Evolutionary conservation across 495 filamentous ascomycete genomes (phyloP).

Genomic region (Aspergillus heteromorphus): DNA sequence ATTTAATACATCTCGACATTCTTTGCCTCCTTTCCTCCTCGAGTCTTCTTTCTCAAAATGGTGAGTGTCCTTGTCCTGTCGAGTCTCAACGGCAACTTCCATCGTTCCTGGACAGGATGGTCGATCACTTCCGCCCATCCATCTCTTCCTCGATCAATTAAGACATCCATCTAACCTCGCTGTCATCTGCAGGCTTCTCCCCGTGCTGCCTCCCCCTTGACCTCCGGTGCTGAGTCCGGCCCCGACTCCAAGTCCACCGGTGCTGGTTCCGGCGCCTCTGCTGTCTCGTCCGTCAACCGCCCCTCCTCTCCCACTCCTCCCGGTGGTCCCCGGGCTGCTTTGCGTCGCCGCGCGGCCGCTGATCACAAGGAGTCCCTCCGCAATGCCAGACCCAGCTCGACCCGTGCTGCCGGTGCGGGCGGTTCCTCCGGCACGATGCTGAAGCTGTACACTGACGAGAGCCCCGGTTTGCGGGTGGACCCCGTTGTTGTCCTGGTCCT

Average conservation of each 20-base stretch:
- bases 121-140: not conserved
- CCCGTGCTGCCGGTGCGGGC: conserved; percentile 87
- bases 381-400: conserved; percentile 85
- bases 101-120: not conserved
- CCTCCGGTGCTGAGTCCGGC: conserved; percentile 46
- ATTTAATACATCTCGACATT: conserved; percentile 7
- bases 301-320: conserved; percentile 82
- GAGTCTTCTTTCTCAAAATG: conserved; percentile 28
- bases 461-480: conserved; percentile 91
- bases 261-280: conserved; percentile 57
- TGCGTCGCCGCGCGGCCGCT: conserved; percentile 87
- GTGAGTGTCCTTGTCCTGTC: conserved; percentile 20
- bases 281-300: conserved; percentile 63
- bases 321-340: conserved; percentile 91
- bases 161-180: not conserved
- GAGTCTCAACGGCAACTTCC: not conserved
- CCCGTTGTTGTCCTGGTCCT: conserved; percentile 94
- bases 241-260: conserved; percentile 60
- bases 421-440: conserved; percentile 98
- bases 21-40: conserved; percentile 10
- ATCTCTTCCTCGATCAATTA: not conserved
- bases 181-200: conserved; percentile 34
- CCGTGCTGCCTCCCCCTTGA: conserved; percentile 44
- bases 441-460: conserved; percentile 98
- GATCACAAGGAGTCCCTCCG: conserved; percentile 93